A percentile compares a stretch with the other conserved stretches of the same genome.
Conservation (phyloP, 2,329 filamentous ascomycete species). For the Scolecobasidium constrictum region DNA sequence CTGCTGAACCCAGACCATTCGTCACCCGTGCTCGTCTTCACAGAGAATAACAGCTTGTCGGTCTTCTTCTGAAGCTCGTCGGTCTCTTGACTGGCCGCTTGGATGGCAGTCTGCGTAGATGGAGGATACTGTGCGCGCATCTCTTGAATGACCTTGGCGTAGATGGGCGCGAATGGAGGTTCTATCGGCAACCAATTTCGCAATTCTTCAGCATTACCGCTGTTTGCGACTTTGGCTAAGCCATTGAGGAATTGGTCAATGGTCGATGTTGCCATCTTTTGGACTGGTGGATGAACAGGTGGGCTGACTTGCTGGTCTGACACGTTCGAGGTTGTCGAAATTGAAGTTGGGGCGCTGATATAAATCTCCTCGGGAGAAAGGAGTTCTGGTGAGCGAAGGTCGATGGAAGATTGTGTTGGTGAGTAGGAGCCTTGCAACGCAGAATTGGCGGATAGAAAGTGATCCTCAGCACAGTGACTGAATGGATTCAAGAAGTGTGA, state of each 20-base stretch:
- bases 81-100: constrained; percentile 13
- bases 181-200: constrained; percentile 65
- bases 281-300: too few species aligned
- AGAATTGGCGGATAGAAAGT: too few species aligned
- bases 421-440: too few species aligned
- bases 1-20: constrained; percentile 67
- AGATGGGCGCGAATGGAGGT: constrained; percentile 55
- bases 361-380: too few species aligned
- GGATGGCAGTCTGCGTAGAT: constrained; percentile 20
- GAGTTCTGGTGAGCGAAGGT: too few species aligned
- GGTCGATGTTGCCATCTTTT: background rate
- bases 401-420: too few species aligned
- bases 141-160: constrained; percentile 57
- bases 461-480: too few species aligned
- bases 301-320: too few species aligned
- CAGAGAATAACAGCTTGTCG: constrained; percentile 50
- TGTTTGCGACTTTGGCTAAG: constrained; percentile 50
- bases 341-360: too few species aligned
- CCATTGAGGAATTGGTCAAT: constrained; percentile 56
- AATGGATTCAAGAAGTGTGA: too few species aligned
- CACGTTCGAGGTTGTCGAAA: too few species aligned
- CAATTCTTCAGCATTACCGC: constrained; percentile 53
- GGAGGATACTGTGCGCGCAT: constrained; percentile 49
- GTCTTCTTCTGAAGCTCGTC: constrained; percentile 52
- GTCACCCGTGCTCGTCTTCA: constrained; percentile 34